A percentile compares a stretch with the other conserved stretches of the same genome.
Conservation (phyloP, 192 early-diverging fungal species). For the Coemansia sp. region DNA sequence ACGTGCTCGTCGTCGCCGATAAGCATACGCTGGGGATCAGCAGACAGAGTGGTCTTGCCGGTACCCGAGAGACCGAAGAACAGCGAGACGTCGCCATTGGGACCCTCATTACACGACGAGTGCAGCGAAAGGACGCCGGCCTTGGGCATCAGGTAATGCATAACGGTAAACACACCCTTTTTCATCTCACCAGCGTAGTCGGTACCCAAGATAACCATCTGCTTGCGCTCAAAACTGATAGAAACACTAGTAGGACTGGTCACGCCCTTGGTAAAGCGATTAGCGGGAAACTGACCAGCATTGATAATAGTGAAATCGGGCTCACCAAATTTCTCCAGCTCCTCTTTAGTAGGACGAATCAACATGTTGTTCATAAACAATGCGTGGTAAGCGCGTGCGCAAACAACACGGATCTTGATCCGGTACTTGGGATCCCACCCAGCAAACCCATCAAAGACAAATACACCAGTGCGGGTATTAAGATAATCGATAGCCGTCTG, state of each 20-base stretch:
- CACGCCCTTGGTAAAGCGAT: slow-evolving; percentile 93
- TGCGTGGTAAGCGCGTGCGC: slow-evolving; percentile 92
- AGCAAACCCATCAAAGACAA: slow-evolving; percentile 96
- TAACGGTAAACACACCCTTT: slow-evolving; percentile 98
- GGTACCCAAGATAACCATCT: slow-evolving; percentile 98
- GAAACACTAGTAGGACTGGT: slow-evolving; percentile 90
- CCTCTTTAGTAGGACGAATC: slow-evolving; percentile 88
- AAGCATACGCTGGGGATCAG: slow-evolving; percentile 86
- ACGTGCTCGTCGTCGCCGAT: slow-evolving; percentile 99
- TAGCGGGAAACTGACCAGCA: slow-evolving; percentile 91
- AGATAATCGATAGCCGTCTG: slow-evolving; percentile 95
- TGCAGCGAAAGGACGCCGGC: slow-evolving; percentile 55
- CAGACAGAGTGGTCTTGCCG: slow-evolving; percentile 97
- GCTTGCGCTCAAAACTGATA: slow-evolving; percentile 86
- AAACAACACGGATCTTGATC: slow-evolving; percentile 95
- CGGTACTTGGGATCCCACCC: slow-evolving; percentile 99
- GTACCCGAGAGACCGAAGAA: slow-evolving; percentile 99
- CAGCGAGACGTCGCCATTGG: slow-evolving; percentile 85
- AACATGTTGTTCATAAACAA: slow-evolving; percentile 99
- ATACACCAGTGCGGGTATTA: slow-evolving; percentile 89
- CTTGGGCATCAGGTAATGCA: slow-evolving; percentile 99
- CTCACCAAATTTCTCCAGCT: slow-evolving; percentile 89
- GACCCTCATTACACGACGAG: slow-evolving; percentile 93
- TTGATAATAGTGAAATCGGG: slow-evolving; percentile 99
- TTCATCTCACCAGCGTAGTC: slow-evolving; percentile 99